phyloP scores from a whole-genome alignment of 352 stramenopile genomes.

The Phytopythium helicoides region DNA sequence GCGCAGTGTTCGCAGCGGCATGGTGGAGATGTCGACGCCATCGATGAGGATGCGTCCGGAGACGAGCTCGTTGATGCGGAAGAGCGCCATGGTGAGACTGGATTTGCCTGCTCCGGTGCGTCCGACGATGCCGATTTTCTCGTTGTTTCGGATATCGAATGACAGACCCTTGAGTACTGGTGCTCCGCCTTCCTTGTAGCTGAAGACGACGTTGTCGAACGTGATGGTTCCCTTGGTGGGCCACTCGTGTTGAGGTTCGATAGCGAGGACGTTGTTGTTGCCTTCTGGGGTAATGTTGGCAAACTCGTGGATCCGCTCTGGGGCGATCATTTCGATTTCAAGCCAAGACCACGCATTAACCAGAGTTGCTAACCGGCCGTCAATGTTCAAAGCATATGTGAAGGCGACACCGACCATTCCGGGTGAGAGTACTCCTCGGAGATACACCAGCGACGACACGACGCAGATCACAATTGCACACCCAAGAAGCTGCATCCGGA shows the following conservation, averaged over 20 bases:
- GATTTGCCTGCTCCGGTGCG: slow-evolving; percentile 86
- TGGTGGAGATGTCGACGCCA: slow-evolving; percentile 31
- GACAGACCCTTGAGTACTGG: slow-evolving; percentile 51
- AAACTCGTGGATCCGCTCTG: slow-evolving; percentile 48
- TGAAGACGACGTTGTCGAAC: slow-evolving; percentile 76
- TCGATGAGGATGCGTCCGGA: slow-evolving; percentile 37
- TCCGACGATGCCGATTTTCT: slow-evolving; percentile 86
- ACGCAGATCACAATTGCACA: slow-evolving; percentile 27
- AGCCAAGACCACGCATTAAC: slow-evolving; percentile 14
- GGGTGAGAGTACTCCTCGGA: slow-evolving; percentile 30
- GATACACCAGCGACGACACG: slow-evolving; percentile 30
- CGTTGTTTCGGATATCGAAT: slow-evolving; percentile 48
- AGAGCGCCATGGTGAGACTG: slow-evolving; percentile 82
- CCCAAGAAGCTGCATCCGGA: slow-evolving; percentile 46
- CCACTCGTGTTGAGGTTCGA: slow-evolving; percentile 44
- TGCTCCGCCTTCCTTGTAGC: slow-evolving; percentile 59
- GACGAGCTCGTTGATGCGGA: slow-evolving; percentile 81
- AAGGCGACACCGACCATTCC: slow-evolving; percentile 84
- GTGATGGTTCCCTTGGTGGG: slow-evolving; percentile 57
- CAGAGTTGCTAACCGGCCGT: slow-evolving; percentile 65
- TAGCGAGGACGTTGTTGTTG: slow-evolving; percentile 4
- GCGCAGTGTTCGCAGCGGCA: slow-evolving; percentile 26
- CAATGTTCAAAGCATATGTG: slow-evolving; percentile 84
- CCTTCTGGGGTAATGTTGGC: slow-evolving; percentile 27
- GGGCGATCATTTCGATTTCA: slow-evolving; percentile 43